A percentile compares a stretch with the other conserved stretches of the same genome.
These are phyloP conservation scores for Chlorella sorokiniana DNA, from an alignment of 139 green algal genomes.

Conservation along the genomic window DNA sequence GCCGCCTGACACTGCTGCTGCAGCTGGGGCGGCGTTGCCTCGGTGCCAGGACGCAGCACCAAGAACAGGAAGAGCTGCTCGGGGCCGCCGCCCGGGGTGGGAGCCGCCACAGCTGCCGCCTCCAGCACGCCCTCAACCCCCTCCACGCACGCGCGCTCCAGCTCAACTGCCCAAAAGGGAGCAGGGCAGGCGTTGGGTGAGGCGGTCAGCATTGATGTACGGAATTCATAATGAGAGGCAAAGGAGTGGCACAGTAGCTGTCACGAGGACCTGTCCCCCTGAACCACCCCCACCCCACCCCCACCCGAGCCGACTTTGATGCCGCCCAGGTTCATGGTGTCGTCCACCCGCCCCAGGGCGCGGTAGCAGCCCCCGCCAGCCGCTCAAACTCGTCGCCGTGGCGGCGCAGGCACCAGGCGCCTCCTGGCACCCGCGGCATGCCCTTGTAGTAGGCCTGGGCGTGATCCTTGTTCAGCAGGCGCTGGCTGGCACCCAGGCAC, in stretches of 20 bases:
- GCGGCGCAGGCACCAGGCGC: conserved; percentile 66
- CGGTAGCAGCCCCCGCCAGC: conserved; percentile 62
- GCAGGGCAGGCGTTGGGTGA: not conserved
- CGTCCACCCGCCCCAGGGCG: conserved; percentile 84
- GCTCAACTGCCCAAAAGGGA: conserved; percentile 68
- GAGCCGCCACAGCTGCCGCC: conserved; percentile 80
- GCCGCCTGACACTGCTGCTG: conserved; percentile 68
- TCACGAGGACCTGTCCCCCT: not conserved
- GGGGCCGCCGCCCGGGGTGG: conserved; percentile 75
- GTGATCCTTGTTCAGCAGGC: conserved; percentile 88
- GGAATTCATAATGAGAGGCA: not conserved
- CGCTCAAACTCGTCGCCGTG: conserved; percentile 90
- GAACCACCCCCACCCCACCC: not conserved
- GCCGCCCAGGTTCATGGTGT: conserved; percentile 98
- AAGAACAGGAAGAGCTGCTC: conserved; percentile 86
- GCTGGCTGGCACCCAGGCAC: conserved; percentile 80
- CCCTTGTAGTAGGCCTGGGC: conserved; percentile 81
- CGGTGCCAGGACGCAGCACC: conserved; percentile 55
- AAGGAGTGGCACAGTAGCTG: no score
- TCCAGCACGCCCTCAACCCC: conserved; percentile 57
- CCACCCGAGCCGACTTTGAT: conserved; percentile 71
- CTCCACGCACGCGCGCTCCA: conserved; percentile 77
- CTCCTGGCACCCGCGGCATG: conserved; percentile 70
- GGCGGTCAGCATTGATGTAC: not conserved
- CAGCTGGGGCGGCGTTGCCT: not conserved